Evolutionary conservation across 768 basidiomycete species (phyloP).

Genomic region (Mycena indigotica): DNA sequence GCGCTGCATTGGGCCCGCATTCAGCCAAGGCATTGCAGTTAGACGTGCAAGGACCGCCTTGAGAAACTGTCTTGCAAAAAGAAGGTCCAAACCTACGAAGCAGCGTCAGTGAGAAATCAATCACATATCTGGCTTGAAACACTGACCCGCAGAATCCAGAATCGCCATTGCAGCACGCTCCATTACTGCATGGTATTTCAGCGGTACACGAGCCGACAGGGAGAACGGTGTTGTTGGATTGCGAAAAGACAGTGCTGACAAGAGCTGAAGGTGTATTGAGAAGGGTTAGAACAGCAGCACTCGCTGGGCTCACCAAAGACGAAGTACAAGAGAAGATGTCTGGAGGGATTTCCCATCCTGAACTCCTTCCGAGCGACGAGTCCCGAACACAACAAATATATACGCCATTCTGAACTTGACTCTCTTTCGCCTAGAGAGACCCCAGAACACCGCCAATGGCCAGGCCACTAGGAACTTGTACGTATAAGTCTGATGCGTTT

Average conservation of each 20-base stretch:
- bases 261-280: background rate
- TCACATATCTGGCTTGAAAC: background rate
- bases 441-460: too few species aligned
- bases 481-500: too few species aligned
- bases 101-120: background rate
- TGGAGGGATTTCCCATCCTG: too few species aligned
- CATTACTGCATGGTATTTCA: slow-evolving; percentile 25
- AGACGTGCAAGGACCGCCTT: slow-evolving; percentile 9
- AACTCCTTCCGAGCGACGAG: too few species aligned
- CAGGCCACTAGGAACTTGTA: too few species aligned
- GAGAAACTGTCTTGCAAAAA: slow-evolving; percentile 14
- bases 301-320: too few species aligned
- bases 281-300: background rate
- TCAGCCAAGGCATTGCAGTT: slow-evolving; percentile 15
- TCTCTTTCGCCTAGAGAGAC: too few species aligned
- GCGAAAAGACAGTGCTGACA: slow-evolving; percentile 12
- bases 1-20: background rate
- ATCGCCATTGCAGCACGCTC: slow-evolving; percentile 27
- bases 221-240: slow-evolving; percentile 24
- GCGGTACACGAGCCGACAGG: slow-evolving; percentile 25
- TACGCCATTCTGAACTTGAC: too few species aligned
- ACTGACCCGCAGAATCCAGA: slow-evolving; percentile 31
- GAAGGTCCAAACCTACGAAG: slow-evolving; percentile 17
- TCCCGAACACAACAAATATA: too few species aligned
- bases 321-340: too few species aligned